phyloP scores from a whole-genome alignment of 1,284 basidiomycete genomes.

The Microbotryum saponariae region DNA sequence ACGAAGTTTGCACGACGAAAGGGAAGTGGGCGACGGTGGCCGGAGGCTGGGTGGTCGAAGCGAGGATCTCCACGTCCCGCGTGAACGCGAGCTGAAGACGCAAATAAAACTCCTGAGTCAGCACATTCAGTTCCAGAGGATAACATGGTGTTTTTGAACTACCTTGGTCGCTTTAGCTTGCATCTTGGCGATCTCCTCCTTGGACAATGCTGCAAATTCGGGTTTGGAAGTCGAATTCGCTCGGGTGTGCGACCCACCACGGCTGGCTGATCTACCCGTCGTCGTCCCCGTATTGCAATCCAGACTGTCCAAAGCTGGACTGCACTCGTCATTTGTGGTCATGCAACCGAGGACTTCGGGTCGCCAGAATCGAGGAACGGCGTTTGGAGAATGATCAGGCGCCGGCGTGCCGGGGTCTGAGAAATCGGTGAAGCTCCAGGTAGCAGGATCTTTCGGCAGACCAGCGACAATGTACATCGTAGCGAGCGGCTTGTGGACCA shows the following conservation, averaged over 20 bases:
- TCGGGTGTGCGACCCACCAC: conserved; percentile 39
- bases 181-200: conserved; percentile 77
- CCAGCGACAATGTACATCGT: conserved; percentile 48
- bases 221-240: conserved; percentile 43
- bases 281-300: too few relatives aligned
- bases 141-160: conserved; percentile 32
- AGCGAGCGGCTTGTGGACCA: conserved; percentile 38
- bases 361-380: conserved; percentile 85
- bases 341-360: conserved; percentile 87
- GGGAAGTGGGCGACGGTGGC: conserved; percentile 89
- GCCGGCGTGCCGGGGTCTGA: conserved; percentile 51
- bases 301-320: too few relatives aligned
- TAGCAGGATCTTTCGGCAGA: conserved; percentile 44
- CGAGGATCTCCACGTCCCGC: conserved; percentile 87
- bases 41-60: conserved; percentile 79
- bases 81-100: conserved; percentile 65
- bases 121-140: conserved; percentile 36
- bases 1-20: conserved; percentile 49
- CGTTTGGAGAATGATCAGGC: conserved; percentile 74
- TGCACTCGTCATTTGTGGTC: conserved; percentile 58
- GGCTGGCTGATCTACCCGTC: too few relatives aligned
- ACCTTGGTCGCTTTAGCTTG: conserved; percentile 84
- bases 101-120: neutral
- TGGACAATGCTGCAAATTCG: conserved; percentile 58
- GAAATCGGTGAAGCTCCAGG: conserved; percentile 85